A percentile compares a stretch with the other conserved stretches of the same genome.
These are phyloP conservation scores for Tuctoria greenei DNA, from an alignment of 176 grass and related monocot genomes.

Conservation along the genomic window DNA sequence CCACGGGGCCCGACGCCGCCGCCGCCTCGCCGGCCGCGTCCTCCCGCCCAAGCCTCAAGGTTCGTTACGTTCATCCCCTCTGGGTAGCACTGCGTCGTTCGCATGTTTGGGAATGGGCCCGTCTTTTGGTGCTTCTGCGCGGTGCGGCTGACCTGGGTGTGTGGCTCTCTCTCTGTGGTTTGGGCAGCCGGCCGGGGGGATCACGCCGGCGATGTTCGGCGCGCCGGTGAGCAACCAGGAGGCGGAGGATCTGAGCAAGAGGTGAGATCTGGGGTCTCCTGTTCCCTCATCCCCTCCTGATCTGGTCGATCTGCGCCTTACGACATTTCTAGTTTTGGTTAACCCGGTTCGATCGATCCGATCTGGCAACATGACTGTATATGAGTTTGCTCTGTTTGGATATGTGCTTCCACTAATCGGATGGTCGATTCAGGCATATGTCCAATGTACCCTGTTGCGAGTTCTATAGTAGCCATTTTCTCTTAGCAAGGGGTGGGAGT, in stretches of 20 bases:
- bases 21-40: slow-evolving; percentile 37
- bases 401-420: neutral
- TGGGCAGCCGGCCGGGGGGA: slow-evolving; percentile 62
- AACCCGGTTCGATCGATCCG: slow-evolving; percentile 36
- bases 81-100: neutral
- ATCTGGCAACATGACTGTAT: neutral
- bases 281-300: slow-evolving; percentile 6
- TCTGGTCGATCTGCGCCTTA: slow-evolving; percentile 17
- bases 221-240: slow-evolving; percentile 72
- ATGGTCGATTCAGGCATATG: neutral
- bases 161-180: neutral
- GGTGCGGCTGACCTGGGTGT: neutral
- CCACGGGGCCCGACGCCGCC: slow-evolving; percentile 11
- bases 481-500: neutral
- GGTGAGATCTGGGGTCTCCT: slow-evolving; percentile 53
- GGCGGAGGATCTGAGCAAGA: slow-evolving; percentile 71
- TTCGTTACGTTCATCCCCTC: neutral
- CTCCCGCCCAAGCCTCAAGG: slow-evolving; percentile 62
- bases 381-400: slow-evolving; percentile 6
- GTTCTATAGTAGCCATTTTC: too few species aligned
- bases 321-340: neutral
- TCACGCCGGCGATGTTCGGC: slow-evolving; percentile 82
- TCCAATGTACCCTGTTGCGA: too few species aligned
- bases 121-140: neutral
- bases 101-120: too few species aligned